Evolutionary conservation across 2,329 filamentous ascomycete species (phyloP), one percentile per base, ranked within the genome.

Genomic region (Pyricularia sp.): DNA sequence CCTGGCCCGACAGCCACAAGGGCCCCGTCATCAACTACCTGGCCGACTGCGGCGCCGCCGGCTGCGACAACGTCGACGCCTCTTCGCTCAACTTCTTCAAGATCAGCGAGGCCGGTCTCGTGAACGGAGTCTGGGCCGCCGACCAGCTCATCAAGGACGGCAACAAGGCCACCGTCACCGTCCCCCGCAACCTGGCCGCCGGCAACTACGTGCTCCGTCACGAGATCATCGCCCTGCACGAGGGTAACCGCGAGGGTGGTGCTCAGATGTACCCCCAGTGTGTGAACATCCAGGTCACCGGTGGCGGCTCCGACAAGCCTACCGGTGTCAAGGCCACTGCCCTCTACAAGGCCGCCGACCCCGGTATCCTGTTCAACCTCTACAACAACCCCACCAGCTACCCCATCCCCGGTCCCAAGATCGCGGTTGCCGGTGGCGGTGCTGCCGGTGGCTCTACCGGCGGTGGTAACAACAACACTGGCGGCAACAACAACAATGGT

Each of bases 11-110:
- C 0, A 76, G 74, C 30, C 82, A 84, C 74, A 72, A 79, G 42
- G 81, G 84, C 0, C 88, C 88, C 10, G 84, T 90, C 73, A 82
- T 90, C 71, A 84, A 84, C 76, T 90, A 90, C 79, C 79, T 90
- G 20, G 88, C 88, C 14, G 1, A 31, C 59, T 71, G 71, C 66
- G 55, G 55, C 67, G 63, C 68, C 7, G 67, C 68, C 66, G 67
- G 67, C 55, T 72, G 71, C 69, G 70, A 69, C 66, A 68, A 58
- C 6, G 71, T 67, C 23, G 69, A 72, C 31, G 70, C 68, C 42
- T 64, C 68, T 2, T 6, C 64, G 17, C 70, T 72, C 50, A 26
- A 69, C 31, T 72, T 72, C 58, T 72, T 72, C 69, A 72, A 72
- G 70, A 72, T 72, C 33, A 70, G 70, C 69, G 70, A 72, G 63